Base-by-base conservation (phyloP, 2,329 filamentous ascomycete species). In the Talaromyces sp. region DNA sequence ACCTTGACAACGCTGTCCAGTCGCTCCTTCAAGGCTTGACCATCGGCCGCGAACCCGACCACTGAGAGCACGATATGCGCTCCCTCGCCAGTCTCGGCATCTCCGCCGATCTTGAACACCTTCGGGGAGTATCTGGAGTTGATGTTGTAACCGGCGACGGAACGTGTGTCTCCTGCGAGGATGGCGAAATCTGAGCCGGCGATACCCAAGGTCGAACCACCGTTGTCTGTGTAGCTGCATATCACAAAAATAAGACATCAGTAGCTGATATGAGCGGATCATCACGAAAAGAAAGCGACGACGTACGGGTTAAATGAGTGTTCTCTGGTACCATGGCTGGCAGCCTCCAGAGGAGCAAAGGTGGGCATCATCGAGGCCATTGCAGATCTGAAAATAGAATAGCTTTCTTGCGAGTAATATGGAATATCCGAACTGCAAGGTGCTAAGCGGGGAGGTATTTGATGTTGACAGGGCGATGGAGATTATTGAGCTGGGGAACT, bases 81-180 rank as follows among this genome's bases (percentile, higher is more conserved):
- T 68, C 92, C 91, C 63, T 89, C 86, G 74, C 95, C 91, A 59
- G 91, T 88, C 57, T 91, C 86, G 48, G 90, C 92, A 62, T 92
- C 91, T 58, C 93, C 94, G 62, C 95, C 94, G 68, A 99, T 95
- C 79, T 90, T 92, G 85, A 96, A 99, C 64, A 99, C 89, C 80
- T 99, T 99, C 60, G 94, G 94, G 62, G 88, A 85, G 81, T 90
- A 93, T 70, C 94, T 90, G 62, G 92, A 92, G 86, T 99, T 97
- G 88, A 99, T 99, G 83, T 89, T 97, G 86, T 96, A 99, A 74
- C 95, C 94, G 65, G 90, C 89, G 59, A 92, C 96, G 72, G 91
- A 91, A 74, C 94, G 90, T 69, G 94, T 99, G 81, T 99, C 94
- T 78, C 95, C 94, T 51, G 94, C 94, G 75, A 99, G 87, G 79